Percentiles rank a stretch among this genome's conserved stretches.
These are phyloP conservation scores for Shiraia sp. DNA, from an alignment of 2,329 filamentous ascomycete species.

Conservation along the genomic window DNA sequence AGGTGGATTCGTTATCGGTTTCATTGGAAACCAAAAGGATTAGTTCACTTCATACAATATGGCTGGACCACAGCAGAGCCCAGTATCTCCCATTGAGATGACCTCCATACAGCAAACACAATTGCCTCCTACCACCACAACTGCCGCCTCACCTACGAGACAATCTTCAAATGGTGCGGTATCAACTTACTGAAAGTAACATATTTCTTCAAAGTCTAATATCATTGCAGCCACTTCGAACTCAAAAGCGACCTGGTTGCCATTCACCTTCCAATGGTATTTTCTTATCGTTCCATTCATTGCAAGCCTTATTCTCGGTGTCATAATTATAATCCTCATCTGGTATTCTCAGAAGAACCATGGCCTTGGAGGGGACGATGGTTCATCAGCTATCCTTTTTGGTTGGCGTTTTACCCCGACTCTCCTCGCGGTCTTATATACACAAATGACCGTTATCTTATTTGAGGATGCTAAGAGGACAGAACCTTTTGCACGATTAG, in stretches of 20 bases:
- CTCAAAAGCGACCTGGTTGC: constrained; percentile 12
- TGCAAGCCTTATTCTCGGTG: constrained; percentile 6
- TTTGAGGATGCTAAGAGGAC: constrained; percentile 25
- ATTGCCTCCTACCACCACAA: not conserved
- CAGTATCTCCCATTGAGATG: constrained; percentile 5
- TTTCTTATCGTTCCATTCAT: constrained; percentile 10
- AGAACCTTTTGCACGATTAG: constrained; percentile 21
- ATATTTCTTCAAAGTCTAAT: too few species aligned
- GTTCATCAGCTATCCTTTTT: constrained; percentile 32
- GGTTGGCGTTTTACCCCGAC: constrained; percentile 29
- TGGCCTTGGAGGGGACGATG: constrained; percentile 31
- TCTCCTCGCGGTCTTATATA: constrained; percentile 24
- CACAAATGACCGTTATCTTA: constrained; percentile 20
- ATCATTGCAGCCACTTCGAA: not conserved
- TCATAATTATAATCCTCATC: constrained; percentile 24
- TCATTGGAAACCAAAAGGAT: too few species aligned
- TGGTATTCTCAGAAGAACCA: constrained; percentile 13
- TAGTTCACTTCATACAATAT: constrained; percentile 1
- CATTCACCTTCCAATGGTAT: constrained; percentile 19
- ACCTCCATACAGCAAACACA: not conserved
- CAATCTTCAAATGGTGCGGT: not conserved
- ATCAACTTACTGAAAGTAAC: not conserved
- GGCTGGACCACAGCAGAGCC: not conserved
- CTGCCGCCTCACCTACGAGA: not conserved
- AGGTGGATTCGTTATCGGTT: too few species aligned